phyloP scores from a whole-genome alignment of 2,329 filamentous ascomycete genomes.

The Claviceps fusiformis region DNA sequence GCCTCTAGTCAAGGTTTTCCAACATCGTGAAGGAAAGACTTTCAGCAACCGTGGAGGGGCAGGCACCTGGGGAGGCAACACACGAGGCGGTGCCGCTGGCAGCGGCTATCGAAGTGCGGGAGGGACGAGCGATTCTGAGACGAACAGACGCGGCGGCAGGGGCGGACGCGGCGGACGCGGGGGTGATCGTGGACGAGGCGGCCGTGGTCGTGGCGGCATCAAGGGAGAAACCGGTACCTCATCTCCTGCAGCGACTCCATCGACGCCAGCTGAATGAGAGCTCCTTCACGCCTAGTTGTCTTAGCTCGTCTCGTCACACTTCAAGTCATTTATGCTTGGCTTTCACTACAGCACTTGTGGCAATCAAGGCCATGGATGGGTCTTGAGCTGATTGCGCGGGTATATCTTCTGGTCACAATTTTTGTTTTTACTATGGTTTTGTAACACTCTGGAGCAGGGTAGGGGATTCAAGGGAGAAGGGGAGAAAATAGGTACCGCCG shows the following conservation, averaged over 20 bases:
- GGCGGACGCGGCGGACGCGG: conserved; percentile 46
- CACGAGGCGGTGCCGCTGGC: conserved; percentile 43
- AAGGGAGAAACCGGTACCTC: conserved; percentile 45
- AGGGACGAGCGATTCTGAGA: conserved; percentile 58
- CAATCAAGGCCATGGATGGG: neutral
- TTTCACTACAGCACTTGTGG: neutral
- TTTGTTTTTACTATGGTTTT: conserved; percentile 6
- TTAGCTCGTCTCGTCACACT: neutral
- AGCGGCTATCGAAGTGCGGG: conserved; percentile 76
- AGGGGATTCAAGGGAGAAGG: neutral
- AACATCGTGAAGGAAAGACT: conserved; percentile 47
- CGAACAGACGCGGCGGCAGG: conserved; percentile 40
- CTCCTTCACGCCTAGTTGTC: neutral
- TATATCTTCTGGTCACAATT: conserved; percentile 6
- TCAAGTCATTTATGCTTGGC: neutral
- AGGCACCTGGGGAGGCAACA: conserved; percentile 53
- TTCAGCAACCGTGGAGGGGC: conserved; percentile 49
- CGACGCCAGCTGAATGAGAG: conserved; percentile 27
- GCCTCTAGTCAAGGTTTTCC: conserved; percentile 73
- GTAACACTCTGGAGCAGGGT: conserved; percentile 10
- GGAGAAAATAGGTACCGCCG: conserved; percentile 3
- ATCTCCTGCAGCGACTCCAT: conserved; percentile 38
- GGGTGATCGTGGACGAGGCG: conserved; percentile 42
- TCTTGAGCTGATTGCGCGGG: neutral
- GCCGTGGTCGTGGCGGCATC: conserved; percentile 40